Base-by-base conservation (phyloP, 176 grass and related monocot species). In the Lolium multiflorum region DNA sequence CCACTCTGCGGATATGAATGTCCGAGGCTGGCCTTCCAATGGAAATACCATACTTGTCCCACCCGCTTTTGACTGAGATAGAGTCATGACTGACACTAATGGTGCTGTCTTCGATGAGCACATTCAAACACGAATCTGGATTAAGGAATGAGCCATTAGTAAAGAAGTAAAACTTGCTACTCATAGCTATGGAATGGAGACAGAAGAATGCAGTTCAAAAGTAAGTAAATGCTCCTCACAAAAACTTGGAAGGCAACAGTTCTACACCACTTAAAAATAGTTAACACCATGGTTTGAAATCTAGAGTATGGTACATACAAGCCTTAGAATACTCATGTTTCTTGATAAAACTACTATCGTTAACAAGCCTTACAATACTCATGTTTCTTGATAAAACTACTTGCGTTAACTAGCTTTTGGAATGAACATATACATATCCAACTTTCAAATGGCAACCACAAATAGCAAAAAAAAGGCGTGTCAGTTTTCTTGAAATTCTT, bases 91-190 rank as follows among this genome's bases (percentile, higher is more conserved):
- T 74, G 13, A 95, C 91, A 25, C 88, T 84, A 41, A 98, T 88
- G 21, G 21, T 89, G 68, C 93, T 94, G 46, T 94, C 90, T 57
- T 95, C 70, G 6, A 98, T 98, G 76, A 81, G 86, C 18, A 98
- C 16, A 66, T 94, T 94, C 3, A 93, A 91, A 86, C 91, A 92
- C 51, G 96, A 98, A 89, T 98, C 96, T 98, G 88, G 46, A 89
- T 46, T 46, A 8, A 80, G 70, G 51, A 68, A 88, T 41, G 24
- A 37, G 7, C 20, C 15, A 44, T 81, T 60, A 72, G 31, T 71
- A 6, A 82, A 82, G 10, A 82, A 25, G 3, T 46, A 65, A 35
- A 77, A 31, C 39, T 35, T 20, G 20, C 11, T 80, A 47, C 31
- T 9, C 46, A 65, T 39, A 4, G 17, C 52, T 47, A 4, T 71